These are phyloP conservation scores for Boletus sp. DNA, from an alignment of 768 basidiomycete genomes.

Conservation along the genomic window DNA sequence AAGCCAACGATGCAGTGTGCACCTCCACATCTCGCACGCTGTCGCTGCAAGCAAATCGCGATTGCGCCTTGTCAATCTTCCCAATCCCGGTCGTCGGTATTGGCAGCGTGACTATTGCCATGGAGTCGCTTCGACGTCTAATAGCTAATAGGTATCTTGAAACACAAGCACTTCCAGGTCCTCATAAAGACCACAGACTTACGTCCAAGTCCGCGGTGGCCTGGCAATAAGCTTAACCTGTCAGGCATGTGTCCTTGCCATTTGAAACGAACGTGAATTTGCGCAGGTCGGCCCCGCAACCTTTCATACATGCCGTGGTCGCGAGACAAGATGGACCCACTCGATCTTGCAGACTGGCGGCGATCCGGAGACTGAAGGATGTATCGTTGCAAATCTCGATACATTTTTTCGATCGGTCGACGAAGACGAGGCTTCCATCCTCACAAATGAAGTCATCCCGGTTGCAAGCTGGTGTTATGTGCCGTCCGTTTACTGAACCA, in stretches of 20 bases:
- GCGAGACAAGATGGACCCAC: constrained; percentile 1
- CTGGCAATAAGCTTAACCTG: constrained; percentile 7
- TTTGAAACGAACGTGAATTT: constrained; percentile 2
- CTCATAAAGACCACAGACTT: constrained; percentile 8
- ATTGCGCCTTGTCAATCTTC: not conserved
- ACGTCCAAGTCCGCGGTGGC: constrained; percentile 21
- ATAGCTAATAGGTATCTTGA: constrained; percentile 12
- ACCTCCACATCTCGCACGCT: not conserved
- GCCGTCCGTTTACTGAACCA: not conserved
- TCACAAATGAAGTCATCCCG: constrained; percentile 18
- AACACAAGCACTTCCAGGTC: constrained; percentile 1
- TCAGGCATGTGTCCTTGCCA: not conserved
- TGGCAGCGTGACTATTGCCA: not conserved
- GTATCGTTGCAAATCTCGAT: constrained; percentile 18
- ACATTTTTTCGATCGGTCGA: constrained; percentile 17
- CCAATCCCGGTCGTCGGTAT: not conserved
- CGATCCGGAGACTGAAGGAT: constrained; percentile 14
- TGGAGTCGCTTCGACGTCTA: constrained; percentile 2
- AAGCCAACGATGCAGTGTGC: not conserved
- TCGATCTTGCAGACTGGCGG: constrained; percentile 7
- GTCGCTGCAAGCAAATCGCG: not conserved
- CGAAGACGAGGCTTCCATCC: constrained; percentile 6
- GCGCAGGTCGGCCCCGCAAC: constrained; percentile 15
- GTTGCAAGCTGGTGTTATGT: not conserved
- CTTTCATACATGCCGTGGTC: constrained; percentile 11